Percentiles rank a stretch among this genome's conserved stretches.
phyloP scores from a whole-genome alignment of 2,329 filamentous ascomycete species.

The Aspergillus sp. region DNA sequence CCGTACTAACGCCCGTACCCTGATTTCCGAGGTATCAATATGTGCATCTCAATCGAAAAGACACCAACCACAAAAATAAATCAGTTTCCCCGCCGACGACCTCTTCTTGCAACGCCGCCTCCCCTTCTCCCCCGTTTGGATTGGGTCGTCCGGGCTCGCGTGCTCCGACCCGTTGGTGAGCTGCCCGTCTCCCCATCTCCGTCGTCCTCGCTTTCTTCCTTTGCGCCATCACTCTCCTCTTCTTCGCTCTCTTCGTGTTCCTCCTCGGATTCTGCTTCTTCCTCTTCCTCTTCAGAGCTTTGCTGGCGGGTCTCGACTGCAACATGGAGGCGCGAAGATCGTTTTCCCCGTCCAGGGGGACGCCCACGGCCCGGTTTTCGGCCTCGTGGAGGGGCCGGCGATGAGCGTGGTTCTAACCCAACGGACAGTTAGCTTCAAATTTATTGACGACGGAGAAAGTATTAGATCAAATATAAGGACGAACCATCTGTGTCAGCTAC shows the following conservation, averaged over 20 bases:
- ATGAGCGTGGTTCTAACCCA: constrained; percentile 42
- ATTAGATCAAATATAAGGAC: constrained; percentile 8
- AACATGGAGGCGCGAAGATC: constrained; percentile 40
- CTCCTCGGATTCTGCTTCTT: constrained; percentile 42
- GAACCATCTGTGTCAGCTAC: constrained; percentile 50
- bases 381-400: constrained; percentile 43
- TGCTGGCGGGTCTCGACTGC: constrained; percentile 36
- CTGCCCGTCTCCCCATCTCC: constrained; percentile 36
- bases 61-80: constrained; percentile 3
- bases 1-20: constrained; percentile 16
- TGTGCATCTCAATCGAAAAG: background rate
- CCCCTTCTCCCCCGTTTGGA: constrained; percentile 38
- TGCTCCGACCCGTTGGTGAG: constrained; percentile 36
- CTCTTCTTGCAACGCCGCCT: constrained; percentile 37
- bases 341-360: constrained; percentile 35
- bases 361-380: constrained; percentile 36
- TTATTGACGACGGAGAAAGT: background rate
- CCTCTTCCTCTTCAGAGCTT: constrained; percentile 32
- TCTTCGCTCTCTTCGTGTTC: constrained; percentile 42
- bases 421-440: background rate
- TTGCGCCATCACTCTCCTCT: constrained; percentile 36
- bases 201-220: constrained; percentile 40
- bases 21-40: constrained; percentile 29
- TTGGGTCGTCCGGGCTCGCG: constrained; percentile 36
- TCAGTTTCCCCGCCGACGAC: constrained; percentile 31